phyloP scores from a whole-genome alignment of 352 stramenopile genomes.

The Detonula confervacea region DNA sequence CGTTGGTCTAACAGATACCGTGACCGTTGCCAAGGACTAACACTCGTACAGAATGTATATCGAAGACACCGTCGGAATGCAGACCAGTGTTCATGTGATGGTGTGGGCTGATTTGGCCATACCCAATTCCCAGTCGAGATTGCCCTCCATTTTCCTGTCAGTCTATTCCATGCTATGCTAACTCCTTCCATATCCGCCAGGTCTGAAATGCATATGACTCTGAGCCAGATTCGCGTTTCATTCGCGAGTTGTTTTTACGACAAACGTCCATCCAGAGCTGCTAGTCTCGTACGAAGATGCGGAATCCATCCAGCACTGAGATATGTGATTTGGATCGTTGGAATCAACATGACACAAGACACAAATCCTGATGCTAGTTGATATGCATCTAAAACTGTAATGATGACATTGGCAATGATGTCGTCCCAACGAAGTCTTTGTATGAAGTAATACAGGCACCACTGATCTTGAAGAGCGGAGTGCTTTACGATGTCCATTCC shows the following conservation, averaged over 20 bases:
- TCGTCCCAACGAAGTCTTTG: not conserved
- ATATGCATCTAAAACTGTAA: not conserved
- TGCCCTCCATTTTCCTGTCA: conserved; percentile 8
- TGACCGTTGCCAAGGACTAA: not conserved
- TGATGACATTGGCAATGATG: not conserved
- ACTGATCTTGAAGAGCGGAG: not conserved
- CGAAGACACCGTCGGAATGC: not conserved
- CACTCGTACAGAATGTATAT: not conserved
- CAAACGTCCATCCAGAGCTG: not conserved
- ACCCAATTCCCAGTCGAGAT: not conserved
- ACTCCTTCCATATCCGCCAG: not conserved
- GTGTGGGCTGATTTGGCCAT: conserved; percentile 7
- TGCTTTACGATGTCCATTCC: not conserved
- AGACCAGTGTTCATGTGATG: not conserved
- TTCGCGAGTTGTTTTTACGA: not conserved
- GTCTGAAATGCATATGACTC: conserved; percentile 10
- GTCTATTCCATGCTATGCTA: not conserved
- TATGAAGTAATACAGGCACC: not conserved
- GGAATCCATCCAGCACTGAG: not conserved
- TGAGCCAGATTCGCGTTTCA: not conserved
- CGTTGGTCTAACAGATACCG: not conserved
- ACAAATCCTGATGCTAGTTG: conserved; percentile 1
- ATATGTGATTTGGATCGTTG: not conserved
- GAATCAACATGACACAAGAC: not conserved
- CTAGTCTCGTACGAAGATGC: not conserved